phyloP scores from a whole-genome alignment of 805 yeast genomes.

The Candida alai region DNA sequence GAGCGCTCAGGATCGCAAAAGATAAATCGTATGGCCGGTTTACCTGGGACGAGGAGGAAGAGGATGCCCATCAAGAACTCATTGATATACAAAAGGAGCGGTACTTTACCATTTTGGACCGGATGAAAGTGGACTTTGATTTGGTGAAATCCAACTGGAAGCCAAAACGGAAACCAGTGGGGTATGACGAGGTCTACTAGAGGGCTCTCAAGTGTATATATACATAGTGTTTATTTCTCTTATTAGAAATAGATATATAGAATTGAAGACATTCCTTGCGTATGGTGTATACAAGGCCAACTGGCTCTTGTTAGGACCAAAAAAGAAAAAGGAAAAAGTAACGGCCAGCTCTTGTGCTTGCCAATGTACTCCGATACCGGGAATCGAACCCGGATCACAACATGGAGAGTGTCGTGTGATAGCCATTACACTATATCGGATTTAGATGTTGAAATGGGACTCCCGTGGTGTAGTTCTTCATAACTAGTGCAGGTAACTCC shows the following conservation, averaged over 20 bases:
- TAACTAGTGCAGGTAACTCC: too few relatives aligned
- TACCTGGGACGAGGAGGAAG: constrained; percentile 1
- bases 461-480: too few relatives aligned
- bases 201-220: too few relatives aligned
- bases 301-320: too few relatives aligned
- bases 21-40: not conserved
- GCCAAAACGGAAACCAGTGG: not conserved
- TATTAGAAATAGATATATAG: too few relatives aligned
- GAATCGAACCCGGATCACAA: constrained; percentile 22
- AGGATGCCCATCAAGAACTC: not conserved
- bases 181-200: too few relatives aligned
- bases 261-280: too few relatives aligned
- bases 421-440: constrained; percentile 29
- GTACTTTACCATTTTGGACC: constrained; percentile 1
- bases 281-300: too few relatives aligned
- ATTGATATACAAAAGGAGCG: not conserved
- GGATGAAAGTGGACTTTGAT: not conserved
- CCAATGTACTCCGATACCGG: constrained; percentile 16
- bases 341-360: too few relatives aligned
- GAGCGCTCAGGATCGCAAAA: not conserved
- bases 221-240: too few relatives aligned
- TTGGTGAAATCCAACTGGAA: not conserved
- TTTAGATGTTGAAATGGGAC: constrained; percentile 1
- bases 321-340: too few relatives aligned
- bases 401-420: constrained; percentile 24